Base-by-base conservation (phyloP, 805 yeast genomes). In the Pichia gijzeniarum region DNA sequence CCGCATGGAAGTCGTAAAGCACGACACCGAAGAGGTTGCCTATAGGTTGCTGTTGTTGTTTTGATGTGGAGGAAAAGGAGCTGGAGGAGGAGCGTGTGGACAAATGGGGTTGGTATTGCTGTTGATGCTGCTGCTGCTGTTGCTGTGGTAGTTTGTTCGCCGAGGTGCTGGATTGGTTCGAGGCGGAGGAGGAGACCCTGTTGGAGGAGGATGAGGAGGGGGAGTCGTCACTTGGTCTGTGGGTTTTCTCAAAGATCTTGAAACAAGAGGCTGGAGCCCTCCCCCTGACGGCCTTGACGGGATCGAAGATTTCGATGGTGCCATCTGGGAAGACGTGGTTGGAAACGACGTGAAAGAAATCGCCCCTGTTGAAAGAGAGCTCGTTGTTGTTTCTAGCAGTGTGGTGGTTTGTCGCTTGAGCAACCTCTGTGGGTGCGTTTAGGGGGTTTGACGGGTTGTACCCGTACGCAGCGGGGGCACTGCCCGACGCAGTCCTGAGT, bases 211-310 rank as follows among this genome's bases (percentile, higher is more conserved):
- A n/a, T n/a, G n/a, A n/a, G n/a, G n/a, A n/a, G n/a, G n/a, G n/a
- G n/a, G n/a, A 7, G 9, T 25, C 28, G 28, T 39, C 51, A 27
- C 43, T 46, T 21, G 77, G 73, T 51, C 79, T 68, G 18, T 64
- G 67, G 2, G 82, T 73, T 52, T 80, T 73, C 48, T 77, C 80
- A 54, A 90, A 79, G 16, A 79, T 82, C 65, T 89, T 95, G 64
- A 91, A 93, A 62, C 82, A 82, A 10, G 80, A 69, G 35, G 79
- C 79, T 4, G 98, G 98, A 1, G 93, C 98, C 76, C 85, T 77
- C 1, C 99, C 99, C 41, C 77, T 73, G 22, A 74, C 67, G 54
- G 82, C 78, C 30, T 85, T 79, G 39, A 84, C 76, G 13, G 98
- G 97, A 61, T 91, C 89, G 43, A 81, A 79, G 2, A 95, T 97